These are phyloP conservation scores for Luffa aegyptiaca DNA, from an alignment of 306 rosid genomes.

Conservation along the genomic window DNA sequence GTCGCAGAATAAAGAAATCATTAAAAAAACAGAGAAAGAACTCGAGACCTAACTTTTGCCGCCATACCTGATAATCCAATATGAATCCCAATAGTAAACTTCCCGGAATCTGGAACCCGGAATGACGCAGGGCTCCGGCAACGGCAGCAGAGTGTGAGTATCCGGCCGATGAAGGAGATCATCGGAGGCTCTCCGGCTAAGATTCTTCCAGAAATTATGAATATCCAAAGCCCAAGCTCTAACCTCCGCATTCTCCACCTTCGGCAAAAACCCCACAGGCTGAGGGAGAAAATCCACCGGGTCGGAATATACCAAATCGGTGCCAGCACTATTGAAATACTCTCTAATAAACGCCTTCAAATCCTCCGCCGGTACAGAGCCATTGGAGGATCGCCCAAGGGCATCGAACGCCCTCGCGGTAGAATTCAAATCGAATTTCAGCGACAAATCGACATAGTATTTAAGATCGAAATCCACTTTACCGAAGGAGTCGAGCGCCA, in stretches of 20 bases:
- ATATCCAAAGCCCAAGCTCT: constrained; percentile 74
- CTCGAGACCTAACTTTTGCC: background rate
- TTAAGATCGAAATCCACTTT: constrained; percentile 48
- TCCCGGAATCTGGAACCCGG: constrained; percentile 84
- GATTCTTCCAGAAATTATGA: constrained; percentile 68
- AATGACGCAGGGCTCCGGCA: constrained; percentile 33
- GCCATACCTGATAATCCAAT: constrained; percentile 70
- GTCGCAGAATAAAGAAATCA: background rate
- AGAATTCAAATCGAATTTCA: constrained; percentile 28
- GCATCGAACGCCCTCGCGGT: constrained; percentile 39
- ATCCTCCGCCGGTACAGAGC: constrained; percentile 23
- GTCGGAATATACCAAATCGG: constrained; percentile 39
- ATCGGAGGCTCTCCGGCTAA: constrained; percentile 39
- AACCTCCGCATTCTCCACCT: constrained; percentile 43
- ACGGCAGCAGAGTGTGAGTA: constrained; percentile 62
- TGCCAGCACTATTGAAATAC: constrained; percentile 48
- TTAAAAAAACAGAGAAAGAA: background rate
- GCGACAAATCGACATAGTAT: constrained; percentile 62
- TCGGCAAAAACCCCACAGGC: constrained; percentile 54
- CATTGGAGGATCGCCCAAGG: constrained; percentile 23
- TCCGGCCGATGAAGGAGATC: constrained; percentile 35
- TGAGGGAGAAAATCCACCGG: constrained; percentile 56
- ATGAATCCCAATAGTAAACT: constrained; percentile 93
- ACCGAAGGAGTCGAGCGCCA: constrained; percentile 35
- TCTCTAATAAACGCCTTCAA: constrained; percentile 24